Conservation (phyloP, 768 basidiomycete species). For the Russula vinacea region DNA sequence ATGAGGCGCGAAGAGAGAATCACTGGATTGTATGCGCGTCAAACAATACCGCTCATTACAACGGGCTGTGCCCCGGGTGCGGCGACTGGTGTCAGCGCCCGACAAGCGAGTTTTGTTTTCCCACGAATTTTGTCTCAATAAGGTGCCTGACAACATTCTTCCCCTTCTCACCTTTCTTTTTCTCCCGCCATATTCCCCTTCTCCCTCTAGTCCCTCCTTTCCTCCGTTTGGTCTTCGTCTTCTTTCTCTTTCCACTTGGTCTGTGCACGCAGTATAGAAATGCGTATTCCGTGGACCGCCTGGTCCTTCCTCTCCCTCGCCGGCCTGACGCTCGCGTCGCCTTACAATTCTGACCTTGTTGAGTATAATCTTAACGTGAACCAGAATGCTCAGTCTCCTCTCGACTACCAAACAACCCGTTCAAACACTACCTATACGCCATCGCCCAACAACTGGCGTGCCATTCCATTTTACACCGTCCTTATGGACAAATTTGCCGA, state of each 20-base stretch:
- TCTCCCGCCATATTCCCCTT: neutral
- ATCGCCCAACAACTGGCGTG: conserved; percentile 84
- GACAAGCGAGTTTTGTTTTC: neutral
- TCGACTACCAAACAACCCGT: conserved; percentile 64
- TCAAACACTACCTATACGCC: conserved; percentile 65
- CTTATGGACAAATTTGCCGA: conserved; percentile 94
- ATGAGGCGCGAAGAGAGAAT: neutral
- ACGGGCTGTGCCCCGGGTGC: neutral
- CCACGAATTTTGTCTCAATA: conserved; percentile 2
- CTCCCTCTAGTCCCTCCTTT: neutral
- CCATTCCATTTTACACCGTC: conserved; percentile 73
- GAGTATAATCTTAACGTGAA: conserved; percentile 80
- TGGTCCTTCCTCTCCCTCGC: conserved; percentile 41
- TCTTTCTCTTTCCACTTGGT: neutral
- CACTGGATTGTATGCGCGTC: neutral
- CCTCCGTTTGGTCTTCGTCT: neutral
- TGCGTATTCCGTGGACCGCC: conserved; percentile 42
- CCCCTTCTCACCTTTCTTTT: neutral
- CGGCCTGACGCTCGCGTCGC: conserved; percentile 50
- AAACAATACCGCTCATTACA: neutral
- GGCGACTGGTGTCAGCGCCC: neutral
- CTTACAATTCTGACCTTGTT: conserved; percentile 61
- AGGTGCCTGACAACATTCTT: neutral
- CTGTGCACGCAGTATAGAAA: neutral
- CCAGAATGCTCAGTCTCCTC: conserved; percentile 60